Evolutionary conservation across 2,329 filamentous ascomycete genomes (phyloP), one percentile per base, ranked within the genome.

Genomic region (Epichloe brachyelytri): DNA sequence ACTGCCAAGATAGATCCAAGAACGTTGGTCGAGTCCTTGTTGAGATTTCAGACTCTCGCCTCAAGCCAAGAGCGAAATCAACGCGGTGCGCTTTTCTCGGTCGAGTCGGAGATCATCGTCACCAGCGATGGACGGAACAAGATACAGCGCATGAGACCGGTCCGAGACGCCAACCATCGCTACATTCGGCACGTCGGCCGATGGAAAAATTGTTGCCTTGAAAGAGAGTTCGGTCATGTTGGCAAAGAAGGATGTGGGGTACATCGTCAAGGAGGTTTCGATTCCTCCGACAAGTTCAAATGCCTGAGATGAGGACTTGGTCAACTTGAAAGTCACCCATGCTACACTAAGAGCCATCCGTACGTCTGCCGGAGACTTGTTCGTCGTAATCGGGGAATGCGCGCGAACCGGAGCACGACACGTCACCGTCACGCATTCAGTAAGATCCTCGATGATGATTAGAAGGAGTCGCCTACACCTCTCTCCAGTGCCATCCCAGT

Each of bases 21-120:
- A 15, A 30, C n/a, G 2, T 4, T 47, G 2, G 15, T n/a, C 17
- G 20, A 38, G 12, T 10, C 33, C 2, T n/a, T 49, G 39, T 12
- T 45, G 4, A 14, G 36, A 5, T 17, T 52, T 12, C 12, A 43
- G 17, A 2, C n/a, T 38, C 4, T 12, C 5, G 20, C 30, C 36
- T 40, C 17, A 3, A 10, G 15, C 20, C 14, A 20, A 4, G 15
- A 15, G 14, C 14, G 40, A 38, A 19, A 38, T 17, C 19, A 10
- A 8, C 20, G 2, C 17, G 46, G 40, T 19, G 19, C 11, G n/a
- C 19, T 48, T 34, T 30, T 30, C 20, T 43, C 48, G 26, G 38
- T 48, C 12, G 50, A 51, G 43, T 19, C 49, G 3, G 50, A 51
- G 22, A 19, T 51, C 11, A 22, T 47, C 20, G 17, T 46, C 10